Evolutionary conservation across 148 eudicot genomes (phyloP).

Genomic region (Silene latifolia): DNA sequence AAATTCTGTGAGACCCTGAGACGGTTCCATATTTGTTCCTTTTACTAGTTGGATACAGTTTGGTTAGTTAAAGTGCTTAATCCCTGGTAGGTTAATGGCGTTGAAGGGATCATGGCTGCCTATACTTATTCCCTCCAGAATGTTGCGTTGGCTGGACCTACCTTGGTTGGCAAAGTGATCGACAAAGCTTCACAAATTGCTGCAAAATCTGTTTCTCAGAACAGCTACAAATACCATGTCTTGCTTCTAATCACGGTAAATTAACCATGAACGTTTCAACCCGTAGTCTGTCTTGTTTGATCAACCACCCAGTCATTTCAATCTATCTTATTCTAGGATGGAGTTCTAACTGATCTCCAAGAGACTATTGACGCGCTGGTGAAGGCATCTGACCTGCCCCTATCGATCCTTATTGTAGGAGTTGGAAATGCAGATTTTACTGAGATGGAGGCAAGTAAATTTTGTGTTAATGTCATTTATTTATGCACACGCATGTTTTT

Average conservation of each 20-base stretch:
- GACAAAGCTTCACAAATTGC: conserved; percentile 3
- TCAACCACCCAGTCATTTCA: neutral
- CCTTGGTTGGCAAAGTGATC: conserved; percentile 9
- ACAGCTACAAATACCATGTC: conserved; percentile 11
- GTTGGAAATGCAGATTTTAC: conserved; percentile 72
- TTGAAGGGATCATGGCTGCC: conserved; percentile 14
- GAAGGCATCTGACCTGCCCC: conserved; percentile 65
- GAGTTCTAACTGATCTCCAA: conserved; percentile 62
- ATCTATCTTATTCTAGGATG: conserved; percentile 36
- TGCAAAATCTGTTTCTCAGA: neutral
- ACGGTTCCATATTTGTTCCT: too few relatives aligned
- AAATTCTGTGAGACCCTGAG: too few relatives aligned
- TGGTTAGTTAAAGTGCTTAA: neutral
- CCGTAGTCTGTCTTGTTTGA: neutral
- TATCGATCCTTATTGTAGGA: conserved; percentile 73
- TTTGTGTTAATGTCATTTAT: conserved; percentile 32
- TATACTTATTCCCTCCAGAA: conserved; percentile 8
- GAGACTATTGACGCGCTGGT: conserved; percentile 62
- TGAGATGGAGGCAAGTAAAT: conserved; percentile 56
- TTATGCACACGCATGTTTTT: neutral
- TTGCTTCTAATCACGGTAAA: conserved; percentile 9
- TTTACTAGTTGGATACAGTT: too few relatives aligned
- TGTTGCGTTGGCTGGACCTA: neutral
- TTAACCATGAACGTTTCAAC: neutral
- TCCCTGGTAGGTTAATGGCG: conserved; percentile 4